Evolutionary conservation across 495 filamentous ascomycete species (phyloP).

Genomic region (Aspergillus baeticus): DNA sequence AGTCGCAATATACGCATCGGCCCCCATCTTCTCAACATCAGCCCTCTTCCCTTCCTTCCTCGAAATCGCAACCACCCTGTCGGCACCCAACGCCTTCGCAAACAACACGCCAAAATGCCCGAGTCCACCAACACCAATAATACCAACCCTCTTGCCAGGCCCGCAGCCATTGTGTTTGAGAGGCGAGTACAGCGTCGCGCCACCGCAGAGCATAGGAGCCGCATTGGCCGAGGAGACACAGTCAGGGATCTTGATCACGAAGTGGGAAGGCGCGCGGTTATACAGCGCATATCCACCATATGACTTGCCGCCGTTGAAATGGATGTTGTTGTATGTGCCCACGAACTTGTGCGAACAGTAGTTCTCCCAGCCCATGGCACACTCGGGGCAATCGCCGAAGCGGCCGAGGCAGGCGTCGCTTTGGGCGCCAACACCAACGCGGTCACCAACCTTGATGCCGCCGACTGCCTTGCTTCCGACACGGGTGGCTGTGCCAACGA

Average conservation of each 20-base stretch:
- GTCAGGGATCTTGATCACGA: slow-evolving; percentile 79
- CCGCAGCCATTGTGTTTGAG: slow-evolving; percentile 71
- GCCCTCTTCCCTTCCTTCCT: slow-evolving; percentile 63
- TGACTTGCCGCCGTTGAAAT: slow-evolving; percentile 56
- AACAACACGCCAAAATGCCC: slow-evolving; percentile 68
- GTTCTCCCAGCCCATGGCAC: slow-evolving; percentile 59
- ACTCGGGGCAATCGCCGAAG: slow-evolving; percentile 67
- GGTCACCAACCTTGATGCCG: slow-evolving; percentile 75
- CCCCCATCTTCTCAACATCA: slow-evolving; percentile 63
- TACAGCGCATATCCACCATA: slow-evolving; percentile 73
- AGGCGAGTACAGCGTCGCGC: slow-evolving; percentile 75
- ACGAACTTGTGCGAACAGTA: slow-evolving; percentile 64
- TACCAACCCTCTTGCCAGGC: slow-evolving; percentile 79
- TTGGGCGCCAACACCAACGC: slow-evolving; percentile 87
- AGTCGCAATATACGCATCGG: slow-evolving; percentile 77
- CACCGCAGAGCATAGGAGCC: slow-evolving; percentile 84
- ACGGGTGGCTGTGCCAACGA: slow-evolving; percentile 73
- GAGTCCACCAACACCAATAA: slow-evolving; percentile 81
- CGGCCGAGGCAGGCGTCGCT: slow-evolving; percentile 62
- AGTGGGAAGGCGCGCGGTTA: slow-evolving; percentile 67
- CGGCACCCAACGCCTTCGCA: slow-evolving; percentile 67
- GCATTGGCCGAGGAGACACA: slow-evolving; percentile 54
- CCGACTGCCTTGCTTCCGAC: slow-evolving; percentile 66
- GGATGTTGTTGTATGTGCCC: slow-evolving; percentile 39
- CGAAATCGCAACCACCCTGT: slow-evolving; percentile 78